A percentile compares a stretch with the other conserved stretches of the same genome.
phyloP scores from a whole-genome alignment of 164 flowering plant species.

The Berberis thunbergii region DNA sequence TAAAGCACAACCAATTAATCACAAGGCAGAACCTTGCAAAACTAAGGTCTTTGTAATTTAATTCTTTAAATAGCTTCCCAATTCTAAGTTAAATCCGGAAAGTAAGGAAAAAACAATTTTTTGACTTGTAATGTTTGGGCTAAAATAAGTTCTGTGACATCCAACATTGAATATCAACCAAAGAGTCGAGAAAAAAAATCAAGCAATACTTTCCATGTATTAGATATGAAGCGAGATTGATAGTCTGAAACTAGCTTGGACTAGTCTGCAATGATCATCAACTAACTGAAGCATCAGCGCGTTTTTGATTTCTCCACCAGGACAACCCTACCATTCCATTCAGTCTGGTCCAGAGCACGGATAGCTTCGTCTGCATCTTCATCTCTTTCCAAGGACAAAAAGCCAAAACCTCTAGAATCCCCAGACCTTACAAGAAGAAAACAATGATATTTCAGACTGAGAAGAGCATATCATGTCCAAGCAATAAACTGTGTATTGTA shows the following conservation, averaged over 20 bases:
- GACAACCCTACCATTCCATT: constrained; percentile 38
- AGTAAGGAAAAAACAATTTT: too few relatives aligned
- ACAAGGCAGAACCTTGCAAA: neutral
- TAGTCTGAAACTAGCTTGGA: neutral
- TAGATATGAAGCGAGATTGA: neutral
- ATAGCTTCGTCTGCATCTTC: constrained; percentile 39
- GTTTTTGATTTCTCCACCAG: constrained; percentile 39
- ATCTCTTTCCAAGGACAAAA: constrained; percentile 33
- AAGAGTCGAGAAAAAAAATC: too few relatives aligned
- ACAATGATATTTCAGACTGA: neutral
- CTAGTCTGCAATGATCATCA: neutral
- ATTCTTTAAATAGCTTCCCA: neutral
- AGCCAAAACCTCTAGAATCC: constrained; percentile 40
- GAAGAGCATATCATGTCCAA: too few relatives aligned
- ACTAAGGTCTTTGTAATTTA: neutral
- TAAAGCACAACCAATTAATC: neutral
- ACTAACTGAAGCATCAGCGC: constrained; percentile 4
- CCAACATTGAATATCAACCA: too few relatives aligned
- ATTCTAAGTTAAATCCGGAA: neutral
- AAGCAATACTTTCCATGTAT: too few relatives aligned
- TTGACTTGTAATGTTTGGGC: too few relatives aligned
- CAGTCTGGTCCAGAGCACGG: constrained; percentile 29
- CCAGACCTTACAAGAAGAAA: constrained; percentile 25
- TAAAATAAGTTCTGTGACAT: too few relatives aligned
- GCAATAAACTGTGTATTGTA: too few relatives aligned